These are phyloP conservation scores for Stephania yunnanensis DNA, from an alignment of 164 flowering plant genomes.

Conservation along the genomic window DNA sequence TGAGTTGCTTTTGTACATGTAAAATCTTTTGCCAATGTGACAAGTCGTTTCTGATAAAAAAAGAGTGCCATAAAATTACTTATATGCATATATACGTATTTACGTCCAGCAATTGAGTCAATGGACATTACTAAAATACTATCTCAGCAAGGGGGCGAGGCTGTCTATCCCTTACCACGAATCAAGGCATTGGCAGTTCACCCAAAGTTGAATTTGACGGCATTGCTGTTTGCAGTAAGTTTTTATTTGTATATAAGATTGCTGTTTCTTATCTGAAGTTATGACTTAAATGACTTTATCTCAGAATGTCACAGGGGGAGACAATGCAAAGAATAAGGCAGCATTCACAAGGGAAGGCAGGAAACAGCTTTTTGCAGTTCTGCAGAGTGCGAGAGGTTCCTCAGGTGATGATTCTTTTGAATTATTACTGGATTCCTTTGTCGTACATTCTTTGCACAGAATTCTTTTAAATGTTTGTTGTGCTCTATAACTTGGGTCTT, in stretches of 20 bases:
- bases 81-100: neutral
- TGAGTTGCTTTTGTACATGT: neutral
- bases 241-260: conserved; percentile 9
- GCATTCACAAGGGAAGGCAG: conserved; percentile 94
- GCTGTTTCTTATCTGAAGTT: neutral
- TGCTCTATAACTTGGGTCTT: neutral
- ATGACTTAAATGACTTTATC: conserved; percentile 1
- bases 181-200: conserved; percentile 76
- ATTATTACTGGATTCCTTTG: neutral
- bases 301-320: conserved; percentile 63
- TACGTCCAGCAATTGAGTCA: conserved; percentile 72
- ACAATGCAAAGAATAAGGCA: conserved; percentile 60
- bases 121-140: conserved; percentile 86
- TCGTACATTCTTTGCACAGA: neutral
- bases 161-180: conserved; percentile 88
- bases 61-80: conserved; percentile 1
- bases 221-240: conserved; percentile 86
- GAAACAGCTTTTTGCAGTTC: conserved; percentile 91
- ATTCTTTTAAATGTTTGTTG: neutral
- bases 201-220: conserved; percentile 76
- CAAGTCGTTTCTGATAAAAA: neutral
- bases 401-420: conserved; percentile 53
- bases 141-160: conserved; percentile 92
- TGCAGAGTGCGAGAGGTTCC: conserved; percentile 98
- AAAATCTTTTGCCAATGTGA: neutral